A percentile compares a stretch with the other conserved stretches of the same genome.
These are phyloP conservation scores for Amphicarpaea edgeworthii DNA, from an alignment of 306 rosid species.

Conservation along the genomic window DNA sequence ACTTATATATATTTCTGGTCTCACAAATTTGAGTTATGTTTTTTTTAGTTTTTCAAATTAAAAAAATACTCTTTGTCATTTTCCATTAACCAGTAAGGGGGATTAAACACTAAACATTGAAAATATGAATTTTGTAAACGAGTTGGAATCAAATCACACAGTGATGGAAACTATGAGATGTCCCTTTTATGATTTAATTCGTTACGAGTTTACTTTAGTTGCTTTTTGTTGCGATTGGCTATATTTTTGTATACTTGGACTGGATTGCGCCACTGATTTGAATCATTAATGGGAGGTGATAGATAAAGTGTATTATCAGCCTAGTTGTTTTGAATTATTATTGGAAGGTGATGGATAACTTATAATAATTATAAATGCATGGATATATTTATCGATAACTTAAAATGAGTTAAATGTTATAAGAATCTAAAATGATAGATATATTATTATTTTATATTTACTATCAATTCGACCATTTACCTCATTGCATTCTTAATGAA, in stretches of 20 bases:
- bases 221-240: conserved; percentile 5
- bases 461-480: no score
- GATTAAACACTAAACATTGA: not conserved
- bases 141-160: not conserved
- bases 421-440: not conserved
- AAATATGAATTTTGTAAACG: not conserved
- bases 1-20: no score
- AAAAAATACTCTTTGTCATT: no score
- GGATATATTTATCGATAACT: not conserved
- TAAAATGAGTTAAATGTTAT: not conserved
- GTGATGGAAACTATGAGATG: not conserved
- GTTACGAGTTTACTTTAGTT: not conserved
- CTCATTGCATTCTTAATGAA: no score
- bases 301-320: not conserved
- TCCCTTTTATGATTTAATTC: not conserved
- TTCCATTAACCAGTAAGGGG: no score
- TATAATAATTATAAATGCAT: not conserved
- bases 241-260: not conserved
- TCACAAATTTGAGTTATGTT: no score
- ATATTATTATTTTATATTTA: no score
- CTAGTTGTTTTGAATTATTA: not conserved
- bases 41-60: no score
- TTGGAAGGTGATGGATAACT: not conserved
- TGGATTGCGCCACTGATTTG: not conserved
- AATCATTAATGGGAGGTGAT: not conserved